These are phyloP conservation scores for Globisporangium takayamanum DNA, from an alignment of 352 stramenopile species.

Conservation along the genomic window DNA sequence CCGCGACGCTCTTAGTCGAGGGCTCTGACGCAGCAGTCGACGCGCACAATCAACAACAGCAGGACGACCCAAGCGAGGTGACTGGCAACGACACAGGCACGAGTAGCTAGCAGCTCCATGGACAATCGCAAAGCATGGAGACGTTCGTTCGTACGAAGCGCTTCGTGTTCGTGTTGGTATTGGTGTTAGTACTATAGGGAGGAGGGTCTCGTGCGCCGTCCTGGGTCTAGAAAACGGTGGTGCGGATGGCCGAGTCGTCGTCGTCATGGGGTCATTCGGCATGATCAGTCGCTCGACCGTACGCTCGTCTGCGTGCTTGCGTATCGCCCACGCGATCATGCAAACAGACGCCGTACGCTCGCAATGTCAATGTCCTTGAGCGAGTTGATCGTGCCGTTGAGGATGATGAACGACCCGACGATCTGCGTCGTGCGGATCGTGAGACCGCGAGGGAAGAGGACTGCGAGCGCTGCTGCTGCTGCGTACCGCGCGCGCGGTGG, in stretches of 20 bases:
- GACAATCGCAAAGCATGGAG: neutral
- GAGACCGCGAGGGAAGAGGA: slow-evolving; percentile 84
- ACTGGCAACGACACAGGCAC: too few species aligned
- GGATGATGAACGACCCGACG: slow-evolving; percentile 90
- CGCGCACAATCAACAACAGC: neutral
- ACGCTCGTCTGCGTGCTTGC: neutral
- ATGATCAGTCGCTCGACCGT: too few species aligned
- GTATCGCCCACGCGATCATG: neutral
- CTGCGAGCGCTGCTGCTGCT: slow-evolving; percentile 61
- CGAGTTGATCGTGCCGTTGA: slow-evolving; percentile 91
- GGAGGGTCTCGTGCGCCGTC: too few species aligned
- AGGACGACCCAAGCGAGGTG: neutral
- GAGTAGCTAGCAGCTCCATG: neutral
- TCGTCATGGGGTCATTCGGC: neutral
- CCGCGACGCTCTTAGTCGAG: slow-evolving; percentile 11
- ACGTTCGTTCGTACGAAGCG: neutral
- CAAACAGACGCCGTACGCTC: slow-evolving; percentile 40
- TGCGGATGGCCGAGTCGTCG: too few species aligned
- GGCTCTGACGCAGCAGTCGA: neutral
- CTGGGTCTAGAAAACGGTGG: too few species aligned
- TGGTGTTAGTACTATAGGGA: too few species aligned
- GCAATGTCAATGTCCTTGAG: slow-evolving; percentile 73
- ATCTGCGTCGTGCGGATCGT: slow-evolving; percentile 90
- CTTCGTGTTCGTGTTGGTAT: neutral
- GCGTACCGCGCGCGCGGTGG: slow-evolving; percentile 63